A percentile compares a stretch with the other conserved stretches of the same genome.
Evolutionary conservation across 2,329 filamentous ascomycete species (phyloP).

Genomic region (Arthrobotrys sphaeroides): DNA sequence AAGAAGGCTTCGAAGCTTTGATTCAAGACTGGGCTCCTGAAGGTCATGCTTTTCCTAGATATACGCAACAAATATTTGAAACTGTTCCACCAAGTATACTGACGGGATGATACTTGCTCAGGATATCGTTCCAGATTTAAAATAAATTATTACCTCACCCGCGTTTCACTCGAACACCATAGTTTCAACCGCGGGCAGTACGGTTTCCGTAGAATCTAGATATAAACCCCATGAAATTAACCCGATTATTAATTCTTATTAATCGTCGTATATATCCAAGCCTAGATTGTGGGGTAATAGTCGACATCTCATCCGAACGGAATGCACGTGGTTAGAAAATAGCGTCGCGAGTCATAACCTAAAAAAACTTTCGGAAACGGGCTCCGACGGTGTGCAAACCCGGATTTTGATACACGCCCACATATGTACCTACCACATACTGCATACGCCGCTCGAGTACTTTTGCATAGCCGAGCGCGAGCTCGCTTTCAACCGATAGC

Average conservation of each 20-base stretch:
- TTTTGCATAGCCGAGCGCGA: slow-evolving; percentile 16
- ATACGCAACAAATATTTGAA: too few relatives aligned
- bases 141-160: too few relatives aligned
- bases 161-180: too few relatives aligned
- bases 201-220: too few relatives aligned
- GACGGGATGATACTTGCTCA: too few relatives aligned
- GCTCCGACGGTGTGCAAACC: slow-evolving; percentile 33
- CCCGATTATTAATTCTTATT: slow-evolving; percentile 14
- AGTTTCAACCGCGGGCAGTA: too few relatives aligned
- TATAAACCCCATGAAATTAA: neutral
- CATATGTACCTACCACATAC: neutral
- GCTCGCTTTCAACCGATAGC: neutral
- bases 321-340: neutral
- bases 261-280: neutral
- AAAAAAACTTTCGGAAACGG: slow-evolving; percentile 22
- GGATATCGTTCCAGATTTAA: too few relatives aligned
- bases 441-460: slow-evolving; percentile 2
- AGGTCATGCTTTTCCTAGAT: too few relatives aligned
- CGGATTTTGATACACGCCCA: neutral
- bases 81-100: too few relatives aligned
- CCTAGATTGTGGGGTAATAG: neutral
- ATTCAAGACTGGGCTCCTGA: too few relatives aligned
- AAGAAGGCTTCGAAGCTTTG: too few relatives aligned
- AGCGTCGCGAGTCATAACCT: neutral
- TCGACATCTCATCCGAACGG: neutral